Conservation (phyloP, 1,139 yeast genomes). For the Pneumocystis wakefieldiae region DNA sequence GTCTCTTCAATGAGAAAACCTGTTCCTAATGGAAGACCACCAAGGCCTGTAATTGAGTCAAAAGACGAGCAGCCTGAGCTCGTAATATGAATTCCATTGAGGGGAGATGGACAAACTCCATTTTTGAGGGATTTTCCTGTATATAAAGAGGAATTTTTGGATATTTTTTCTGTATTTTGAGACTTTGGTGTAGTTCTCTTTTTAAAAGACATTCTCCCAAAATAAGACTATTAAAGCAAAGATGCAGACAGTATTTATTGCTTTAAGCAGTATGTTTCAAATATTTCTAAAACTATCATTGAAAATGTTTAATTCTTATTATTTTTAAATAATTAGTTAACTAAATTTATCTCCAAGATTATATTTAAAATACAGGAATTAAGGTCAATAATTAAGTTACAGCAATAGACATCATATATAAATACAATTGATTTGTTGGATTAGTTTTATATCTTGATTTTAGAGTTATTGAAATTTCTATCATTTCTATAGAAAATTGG, state of each 20-base stretch:
- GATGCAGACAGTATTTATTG: background rate
- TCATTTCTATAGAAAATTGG: too few species aligned
- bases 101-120: conserved; percentile 11
- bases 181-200: background rate
- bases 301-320: too few species aligned
- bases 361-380: too few species aligned
- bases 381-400: too few species aligned
- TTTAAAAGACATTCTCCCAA: background rate
- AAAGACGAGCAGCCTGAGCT: conserved; percentile 21
- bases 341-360: too few species aligned
- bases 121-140: background rate
- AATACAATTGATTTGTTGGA: too few species aligned
- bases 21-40: conserved; percentile 70
- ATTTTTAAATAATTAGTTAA: too few species aligned
- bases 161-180: background rate
- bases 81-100: conserved; percentile 11
- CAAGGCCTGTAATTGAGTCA: conserved; percentile 49
- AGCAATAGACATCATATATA: too few species aligned
- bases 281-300: too few species aligned
- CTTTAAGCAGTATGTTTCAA: background rate
- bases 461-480: too few species aligned
- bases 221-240: background rate
- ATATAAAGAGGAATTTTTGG: background rate
- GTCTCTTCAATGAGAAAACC: conserved; percentile 63
- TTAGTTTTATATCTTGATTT: too few species aligned